Evolutionary conservation across 176 grass and related monocot species (phyloP).

Genomic region (Ananas comosus): DNA sequence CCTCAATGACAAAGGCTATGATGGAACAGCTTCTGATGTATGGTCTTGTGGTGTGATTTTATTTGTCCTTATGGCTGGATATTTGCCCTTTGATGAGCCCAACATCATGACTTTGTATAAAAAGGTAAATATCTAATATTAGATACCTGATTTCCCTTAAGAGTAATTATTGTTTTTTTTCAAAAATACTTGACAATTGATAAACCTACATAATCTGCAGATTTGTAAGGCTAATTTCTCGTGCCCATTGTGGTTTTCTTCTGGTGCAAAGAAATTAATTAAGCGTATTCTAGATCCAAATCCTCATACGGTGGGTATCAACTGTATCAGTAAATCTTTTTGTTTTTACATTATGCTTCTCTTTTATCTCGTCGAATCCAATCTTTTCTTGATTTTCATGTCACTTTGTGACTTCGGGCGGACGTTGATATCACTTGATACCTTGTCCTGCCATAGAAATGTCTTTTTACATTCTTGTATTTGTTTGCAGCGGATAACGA

Average conservation of each 20-base stretch:
- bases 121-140: conserved; percentile 38
- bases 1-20: conserved; percentile 89
- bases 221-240: conserved; percentile 58
- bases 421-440: neutral
- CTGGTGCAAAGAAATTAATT: conserved; percentile 66
- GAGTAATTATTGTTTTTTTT: conserved; percentile 2
- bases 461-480: neutral
- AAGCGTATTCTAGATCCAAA: conserved; percentile 90
- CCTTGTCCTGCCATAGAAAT: neutral
- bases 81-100: conserved; percentile 80
- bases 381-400: neutral
- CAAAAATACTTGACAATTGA: neutral
- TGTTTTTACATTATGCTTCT: neutral
- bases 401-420: neutral
- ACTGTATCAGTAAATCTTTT: neutral
- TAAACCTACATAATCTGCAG: conserved; percentile 28
- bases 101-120: conserved; percentile 61
- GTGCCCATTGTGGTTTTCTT: conserved; percentile 66
- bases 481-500: conserved; percentile 65
- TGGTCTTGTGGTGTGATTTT: conserved; percentile 98
- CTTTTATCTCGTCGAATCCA: neutral
- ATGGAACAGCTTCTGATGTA: conserved; percentile 77
- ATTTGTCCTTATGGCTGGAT: conserved; percentile 95
- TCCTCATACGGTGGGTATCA: conserved; percentile 55
- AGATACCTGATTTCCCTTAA: neutral